phyloP scores from a whole-genome alignment of 2,329 filamentous ascomycete genomes.

The Xylaria multiplex region DNA sequence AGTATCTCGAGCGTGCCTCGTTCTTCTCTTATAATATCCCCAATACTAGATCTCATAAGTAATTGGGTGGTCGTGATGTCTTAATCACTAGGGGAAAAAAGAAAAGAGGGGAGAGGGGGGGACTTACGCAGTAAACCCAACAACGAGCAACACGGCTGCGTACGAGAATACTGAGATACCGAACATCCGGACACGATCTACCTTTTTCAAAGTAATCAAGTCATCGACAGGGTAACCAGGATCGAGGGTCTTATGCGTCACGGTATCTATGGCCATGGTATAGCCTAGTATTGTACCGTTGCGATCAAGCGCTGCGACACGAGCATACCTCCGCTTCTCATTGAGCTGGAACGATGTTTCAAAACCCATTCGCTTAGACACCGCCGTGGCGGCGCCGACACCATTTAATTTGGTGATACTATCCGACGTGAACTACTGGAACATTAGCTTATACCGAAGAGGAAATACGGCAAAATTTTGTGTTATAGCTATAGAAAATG shows the following conservation, averaged over 20 bases:
- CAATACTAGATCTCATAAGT: no score
- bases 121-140: conserved; percentile 29
- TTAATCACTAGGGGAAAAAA: background rate
- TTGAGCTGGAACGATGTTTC: conserved; percentile 29
- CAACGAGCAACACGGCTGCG: conserved; percentile 19
- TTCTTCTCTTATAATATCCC: background rate
- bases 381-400: conserved; percentile 3
- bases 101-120: background rate
- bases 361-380: conserved; percentile 27
- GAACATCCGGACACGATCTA: background rate
- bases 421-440: conserved; percentile 19
- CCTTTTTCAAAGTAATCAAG: conserved; percentile 6
- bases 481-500: background rate
- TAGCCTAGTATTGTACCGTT: conserved; percentile 26
- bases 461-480: background rate
- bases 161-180: conserved; percentile 7
- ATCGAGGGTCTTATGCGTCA: background rate
- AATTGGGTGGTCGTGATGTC: no score
- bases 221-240: conserved; percentile 23
- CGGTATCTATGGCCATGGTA: conserved; percentile 23
- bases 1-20: background rate
- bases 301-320: conserved; percentile 25
- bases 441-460: background rate
- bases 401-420: conserved; percentile 23
- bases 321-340: conserved; percentile 16